Evolutionary conservation across 225 moss, liverwort and hornwort genomes (phyloP), one percentile per base, ranked within the genome.

Genomic region (Pleurozium schreberi): DNA sequence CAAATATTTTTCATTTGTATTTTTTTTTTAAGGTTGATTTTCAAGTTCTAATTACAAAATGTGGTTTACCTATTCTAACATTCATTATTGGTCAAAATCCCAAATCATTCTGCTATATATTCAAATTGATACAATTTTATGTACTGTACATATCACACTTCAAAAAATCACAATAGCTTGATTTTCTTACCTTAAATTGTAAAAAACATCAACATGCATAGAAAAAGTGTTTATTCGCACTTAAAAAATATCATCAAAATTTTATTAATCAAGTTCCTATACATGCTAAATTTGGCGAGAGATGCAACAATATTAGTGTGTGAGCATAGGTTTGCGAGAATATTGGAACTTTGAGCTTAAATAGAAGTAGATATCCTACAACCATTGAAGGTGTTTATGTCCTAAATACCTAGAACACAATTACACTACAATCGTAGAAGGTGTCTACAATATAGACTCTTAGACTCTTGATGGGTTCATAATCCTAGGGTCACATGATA

Each of bases 1-100:
- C 19, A 0, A 8, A 13, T 34, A 2, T 34, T 50, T 33, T 34
- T 13, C 5, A 12, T 52, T 50, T 1, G 3, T 21, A 22, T 50
- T 33, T 18, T 47, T 8, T 47, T 75, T 6, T 8, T 5, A 5
- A 76, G 23, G 14, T 21, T 52, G 1, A 23, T 52, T 34, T 76
- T 52, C 3, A 52, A 76, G 2, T 9, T 23, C 12, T 36, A 9
- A 33, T 22, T 0, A 22, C 0, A 12, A 49, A 19, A 49, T 2
- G 13, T 40, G 3, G 12, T 3, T 21, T 52, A 5, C 0, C 8
- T 5, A 36, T 76, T 76, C 14, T 14, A 1, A 36, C 36, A 36
- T 76, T 53, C 13, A 23, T 36, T 53, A 12, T 52, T 76, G 9
- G 6, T 76, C 36, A 53, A 77, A 53, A 53, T 5, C 8, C 14